Evolutionary conservation across 2,329 filamentous ascomycete genomes (phyloP).

Genomic region (Gnomoniopsis sp.): DNA sequence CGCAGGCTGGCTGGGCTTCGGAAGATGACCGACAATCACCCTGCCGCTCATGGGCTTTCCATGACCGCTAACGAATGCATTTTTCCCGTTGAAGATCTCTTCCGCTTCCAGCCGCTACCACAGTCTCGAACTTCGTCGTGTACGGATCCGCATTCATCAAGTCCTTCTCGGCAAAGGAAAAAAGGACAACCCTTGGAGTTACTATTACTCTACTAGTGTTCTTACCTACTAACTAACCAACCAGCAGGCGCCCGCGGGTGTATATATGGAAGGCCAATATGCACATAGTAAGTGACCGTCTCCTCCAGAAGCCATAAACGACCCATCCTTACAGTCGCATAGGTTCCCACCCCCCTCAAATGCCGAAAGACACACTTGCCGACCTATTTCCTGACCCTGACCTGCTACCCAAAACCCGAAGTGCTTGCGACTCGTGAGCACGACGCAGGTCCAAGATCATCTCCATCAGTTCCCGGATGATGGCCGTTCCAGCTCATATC

Average conservation of each 20-base stretch:
- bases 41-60: neutral
- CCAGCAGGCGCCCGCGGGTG: too few relatives aligned
- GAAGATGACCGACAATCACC: neutral
- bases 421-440: neutral
- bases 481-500: neutral
- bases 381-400: neutral
- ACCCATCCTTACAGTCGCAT: neutral
- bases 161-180: too few relatives aligned
- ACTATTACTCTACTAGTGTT: too few relatives aligned
- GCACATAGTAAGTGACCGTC: too few relatives aligned
- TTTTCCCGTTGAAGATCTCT: neutral
- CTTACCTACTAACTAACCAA: too few relatives aligned
- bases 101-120: neutral
- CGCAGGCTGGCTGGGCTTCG: too few relatives aligned
- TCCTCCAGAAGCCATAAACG: neutral
- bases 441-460: neutral
- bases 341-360: neutral
- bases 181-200: too few relatives aligned
- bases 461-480: neutral
- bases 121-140: too few relatives aligned
- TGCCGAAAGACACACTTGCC: neutral
- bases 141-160: too few relatives aligned
- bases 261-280: too few relatives aligned
- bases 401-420: neutral
- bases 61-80: neutral